These are phyloP conservation scores for Lactifluus hygrophoroides DNA, from an alignment of 768 basidiomycete species.

Conservation along the genomic window DNA sequence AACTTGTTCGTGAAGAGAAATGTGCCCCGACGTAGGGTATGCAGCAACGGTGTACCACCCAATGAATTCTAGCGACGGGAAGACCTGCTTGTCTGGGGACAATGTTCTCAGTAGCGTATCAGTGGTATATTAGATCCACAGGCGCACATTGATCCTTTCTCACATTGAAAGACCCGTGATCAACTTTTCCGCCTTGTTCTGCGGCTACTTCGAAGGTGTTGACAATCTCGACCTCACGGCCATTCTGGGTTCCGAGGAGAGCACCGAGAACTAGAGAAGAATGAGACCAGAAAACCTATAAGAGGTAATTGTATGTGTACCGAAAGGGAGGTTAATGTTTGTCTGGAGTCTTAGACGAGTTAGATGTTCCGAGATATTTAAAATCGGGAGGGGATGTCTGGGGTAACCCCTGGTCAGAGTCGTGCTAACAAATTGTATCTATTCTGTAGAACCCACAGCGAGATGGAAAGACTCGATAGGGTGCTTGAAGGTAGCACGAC, in stretches of 20 bases:
- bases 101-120: not conserved
- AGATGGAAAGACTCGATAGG: conserved; percentile 64
- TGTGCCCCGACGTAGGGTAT: conserved; percentile 66
- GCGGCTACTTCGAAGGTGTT: conserved; percentile 91
- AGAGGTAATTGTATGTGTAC: conserved; percentile 31
- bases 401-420: not conserved
- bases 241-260: conserved; percentile 87
- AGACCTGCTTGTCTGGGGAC: conserved; percentile 86
- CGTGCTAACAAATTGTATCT: not conserved
- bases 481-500: conserved; percentile 67
- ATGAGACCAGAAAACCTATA: not conserved
- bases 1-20: conserved; percentile 84
- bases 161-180: conserved; percentile 73
- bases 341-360: conserved; percentile 77
- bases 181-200: conserved; percentile 50
- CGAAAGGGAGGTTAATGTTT: conserved; percentile 51
- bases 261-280: conserved; percentile 71
- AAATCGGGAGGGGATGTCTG: conserved; percentile 92
- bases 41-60: conserved; percentile 93
- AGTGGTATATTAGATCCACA: not conserved
- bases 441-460: conserved; percentile 43
- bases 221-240: conserved; percentile 93
- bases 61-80: conserved; percentile 93
- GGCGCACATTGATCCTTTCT: conserved; percentile 78
- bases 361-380: conserved; percentile 94